Percentiles rank a stretch among this genome's conserved stretches.
Evolutionary conservation across 176 grass and related monocot species (phyloP).

Genomic region (Phoenix roebelenii): DNA sequence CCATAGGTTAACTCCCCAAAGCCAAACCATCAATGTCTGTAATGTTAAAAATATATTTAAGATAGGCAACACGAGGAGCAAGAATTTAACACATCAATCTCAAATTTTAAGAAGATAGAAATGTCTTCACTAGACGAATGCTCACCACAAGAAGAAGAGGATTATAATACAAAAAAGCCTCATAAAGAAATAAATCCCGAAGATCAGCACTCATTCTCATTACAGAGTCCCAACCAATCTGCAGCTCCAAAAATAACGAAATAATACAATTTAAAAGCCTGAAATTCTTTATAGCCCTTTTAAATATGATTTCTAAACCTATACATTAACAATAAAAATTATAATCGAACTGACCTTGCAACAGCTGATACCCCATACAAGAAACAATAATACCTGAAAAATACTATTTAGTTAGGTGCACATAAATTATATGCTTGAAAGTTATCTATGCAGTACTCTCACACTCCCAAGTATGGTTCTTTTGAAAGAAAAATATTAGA

Average conservation of each 20-base stretch:
- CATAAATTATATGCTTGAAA: no score
- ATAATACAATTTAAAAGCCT: constrained; percentile 6
- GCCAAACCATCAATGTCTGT: constrained; percentile 94
- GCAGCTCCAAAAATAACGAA: constrained; percentile 10
- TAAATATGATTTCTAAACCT: no score
- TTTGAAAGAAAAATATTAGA: background rate
- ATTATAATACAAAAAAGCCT: constrained; percentile 96
- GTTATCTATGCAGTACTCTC: no score
- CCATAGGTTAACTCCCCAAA: constrained; percentile 97
- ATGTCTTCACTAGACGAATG: background rate
- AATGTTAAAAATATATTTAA: constrained; percentile 22
- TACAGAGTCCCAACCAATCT: constrained; percentile 93
- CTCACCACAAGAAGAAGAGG: constrained; percentile 89
- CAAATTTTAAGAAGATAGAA: background rate
- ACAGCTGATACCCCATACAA: constrained; percentile 82
- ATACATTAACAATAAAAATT: background rate
- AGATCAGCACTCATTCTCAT: constrained; percentile 92
- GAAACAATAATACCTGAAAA: constrained; percentile 80
- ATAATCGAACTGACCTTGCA: constrained; percentile 60
- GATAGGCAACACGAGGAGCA: background rate
- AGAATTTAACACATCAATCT: background rate
- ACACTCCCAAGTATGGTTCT: background rate
- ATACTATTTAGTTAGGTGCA: background rate
- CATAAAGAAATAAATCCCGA: constrained; percentile 82
- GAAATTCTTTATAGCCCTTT: background rate